These are phyloP conservation scores for Colletotrichum cereale DNA, from an alignment of 2,329 filamentous ascomycete genomes.

Conservation along the genomic window DNA sequence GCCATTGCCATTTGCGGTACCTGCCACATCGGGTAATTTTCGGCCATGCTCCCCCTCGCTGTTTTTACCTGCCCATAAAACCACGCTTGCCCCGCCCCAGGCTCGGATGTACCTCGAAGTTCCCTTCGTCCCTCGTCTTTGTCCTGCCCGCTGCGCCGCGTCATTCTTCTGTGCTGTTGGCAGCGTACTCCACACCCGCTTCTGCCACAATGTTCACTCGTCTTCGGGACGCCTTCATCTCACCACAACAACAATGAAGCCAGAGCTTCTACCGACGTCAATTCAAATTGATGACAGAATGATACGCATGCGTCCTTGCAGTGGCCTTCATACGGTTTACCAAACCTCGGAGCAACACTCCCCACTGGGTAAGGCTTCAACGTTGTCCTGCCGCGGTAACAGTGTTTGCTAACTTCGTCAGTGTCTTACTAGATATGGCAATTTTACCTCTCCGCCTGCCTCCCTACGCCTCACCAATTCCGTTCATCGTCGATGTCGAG, in stretches of 20 bases:
- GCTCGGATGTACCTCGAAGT: slow-evolving; percentile 9
- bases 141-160: neutral
- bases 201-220: neutral
- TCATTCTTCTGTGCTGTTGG: neutral
- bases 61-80: too few relatives aligned
- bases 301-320: neutral
- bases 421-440: neutral
- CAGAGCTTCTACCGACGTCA: neutral
- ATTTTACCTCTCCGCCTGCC: neutral
- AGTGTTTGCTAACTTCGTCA: neutral
- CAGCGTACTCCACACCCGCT: neutral
- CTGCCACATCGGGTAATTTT: slow-evolving; percentile 25
- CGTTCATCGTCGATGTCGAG: too few relatives aligned
- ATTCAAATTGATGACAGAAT: neutral
- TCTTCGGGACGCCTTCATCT: neutral
- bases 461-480: neutral
- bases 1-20: slow-evolving; percentile 6
- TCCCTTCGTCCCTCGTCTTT: neutral
- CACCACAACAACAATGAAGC: neutral
- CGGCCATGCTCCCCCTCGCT: slow-evolving; percentile 8
- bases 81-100: neutral
- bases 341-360: neutral
- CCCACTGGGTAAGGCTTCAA: neutral
- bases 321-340: neutral
- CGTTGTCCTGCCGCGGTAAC: neutral